These are phyloP conservation scores for Phytophthora boehmeriae DNA, from an alignment of 352 stramenopile genomes.

Conservation along the genomic window DNA sequence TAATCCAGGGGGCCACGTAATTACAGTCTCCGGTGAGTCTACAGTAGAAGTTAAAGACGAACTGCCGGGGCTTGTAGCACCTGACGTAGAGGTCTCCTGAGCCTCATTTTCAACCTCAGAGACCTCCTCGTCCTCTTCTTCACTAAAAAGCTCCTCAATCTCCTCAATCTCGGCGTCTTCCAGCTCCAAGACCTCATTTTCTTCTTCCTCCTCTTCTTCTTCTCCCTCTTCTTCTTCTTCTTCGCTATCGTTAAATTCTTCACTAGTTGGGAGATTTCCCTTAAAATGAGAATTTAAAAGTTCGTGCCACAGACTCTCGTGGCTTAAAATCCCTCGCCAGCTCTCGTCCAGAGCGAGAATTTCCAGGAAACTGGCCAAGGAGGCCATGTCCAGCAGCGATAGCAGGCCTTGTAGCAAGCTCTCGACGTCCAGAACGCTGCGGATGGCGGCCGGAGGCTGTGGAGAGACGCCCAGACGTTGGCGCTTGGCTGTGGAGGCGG, in stretches of 20 bases:
- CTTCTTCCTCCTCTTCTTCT: constrained; percentile 18
- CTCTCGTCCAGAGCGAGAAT: constrained; percentile 29
- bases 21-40: neutral
- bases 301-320: constrained; percentile 31
- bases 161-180: constrained; percentile 26
- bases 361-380: constrained; percentile 36
- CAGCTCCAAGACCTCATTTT: constrained; percentile 18
- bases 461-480: constrained; percentile 5
- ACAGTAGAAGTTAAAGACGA: too few species aligned
- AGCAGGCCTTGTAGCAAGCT: constrained; percentile 35
- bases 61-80: neutral
- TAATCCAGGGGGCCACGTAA: constrained; percentile 19
- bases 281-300: constrained; percentile 29
- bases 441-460: neutral
- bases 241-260: constrained; percentile 33
- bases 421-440: constrained; percentile 39
- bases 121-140: constrained; percentile 28
- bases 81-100: neutral
- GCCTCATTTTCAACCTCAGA: constrained; percentile 16
- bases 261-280: constrained; percentile 18
- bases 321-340: constrained; percentile 28
- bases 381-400: constrained; percentile 30
- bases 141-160: constrained; percentile 18
- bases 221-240: constrained; percentile 24
- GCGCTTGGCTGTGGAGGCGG: constrained; percentile 19